phyloP scores from a whole-genome alignment of 371 early-diverging fungal genomes.

The Cladochytrium tenue region DNA sequence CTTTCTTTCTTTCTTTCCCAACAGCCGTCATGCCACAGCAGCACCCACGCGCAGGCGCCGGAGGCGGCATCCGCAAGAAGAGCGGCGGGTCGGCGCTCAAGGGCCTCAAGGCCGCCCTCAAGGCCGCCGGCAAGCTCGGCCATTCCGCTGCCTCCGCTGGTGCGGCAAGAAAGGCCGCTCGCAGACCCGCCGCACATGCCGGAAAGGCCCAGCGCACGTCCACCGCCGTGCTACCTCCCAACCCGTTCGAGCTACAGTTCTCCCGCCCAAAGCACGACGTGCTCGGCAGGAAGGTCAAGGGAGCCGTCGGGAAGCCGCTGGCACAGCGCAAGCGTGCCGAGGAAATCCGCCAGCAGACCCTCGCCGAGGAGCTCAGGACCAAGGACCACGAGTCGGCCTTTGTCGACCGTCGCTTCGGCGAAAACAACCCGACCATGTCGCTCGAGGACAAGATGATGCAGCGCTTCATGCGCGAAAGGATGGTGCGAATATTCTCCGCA shows the following conservation, averaged over 20 bases:
- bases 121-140: background rate
- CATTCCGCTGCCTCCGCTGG: background rate
- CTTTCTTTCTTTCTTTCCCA: background rate
- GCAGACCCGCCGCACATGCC: background rate
- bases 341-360: constrained; percentile 84
- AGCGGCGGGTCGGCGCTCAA: background rate
- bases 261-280: constrained; percentile 78
- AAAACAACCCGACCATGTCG: constrained; percentile 81
- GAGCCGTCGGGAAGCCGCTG: constrained; percentile 78
- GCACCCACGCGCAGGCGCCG: background rate
- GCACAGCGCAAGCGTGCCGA: constrained; percentile 78
- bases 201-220: background rate
- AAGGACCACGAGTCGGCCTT: constrained; percentile 74
- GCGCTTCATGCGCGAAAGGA: constrained; percentile 87
- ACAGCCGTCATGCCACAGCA: background rate
- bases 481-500: constrained; percentile 36
- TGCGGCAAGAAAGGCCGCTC: background rate
- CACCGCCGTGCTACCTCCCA: constrained; percentile 35
- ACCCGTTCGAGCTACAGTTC: constrained; percentile 88
- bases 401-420: constrained; percentile 93
- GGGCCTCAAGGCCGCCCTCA: background rate
- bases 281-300: constrained; percentile 84
- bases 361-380: constrained; percentile 73
- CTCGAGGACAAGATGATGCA: constrained; percentile 94
- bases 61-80: background rate